Evolutionary conservation across 2,329 filamentous ascomycete genomes (phyloP), one percentile per base, ranked within the genome.

Genomic region (Penicillium brasilianum): DNA sequence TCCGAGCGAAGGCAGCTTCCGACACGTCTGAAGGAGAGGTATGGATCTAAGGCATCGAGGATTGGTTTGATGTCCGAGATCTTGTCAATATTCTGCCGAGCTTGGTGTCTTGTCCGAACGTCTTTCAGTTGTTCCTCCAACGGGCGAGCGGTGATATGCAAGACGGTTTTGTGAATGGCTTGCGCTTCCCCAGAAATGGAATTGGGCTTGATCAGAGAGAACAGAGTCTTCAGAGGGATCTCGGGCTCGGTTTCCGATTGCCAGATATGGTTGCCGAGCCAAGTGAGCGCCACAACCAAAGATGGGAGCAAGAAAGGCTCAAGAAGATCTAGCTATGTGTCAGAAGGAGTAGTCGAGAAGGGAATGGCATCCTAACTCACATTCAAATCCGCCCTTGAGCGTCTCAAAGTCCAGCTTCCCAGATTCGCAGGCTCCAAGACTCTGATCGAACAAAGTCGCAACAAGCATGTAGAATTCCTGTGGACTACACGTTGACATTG

Each of bases 381-480:
- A 87, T 75, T 89, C 87, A 57, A 89, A 79, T 0, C 87, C 87
- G 8, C 83, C 83, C 67, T 87, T 87, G 39, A 89, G 77, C 0
- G 83, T 84, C 11, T 87, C 84, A 56, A 87, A 79, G 14, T 82
- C 80, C 20, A 89, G 70, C 34, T 84, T 82, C 16, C 82, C 83
- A 1, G 78, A 77, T 53, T 85, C 83, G 66, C 85, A 85, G 6
- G 86, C 87, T 34, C 82, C 77, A 0, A 88, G 76, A 48, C 84
- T 88, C 69, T 89, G 87, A 59, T 82, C 82, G 62, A 88, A 87
- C 1, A 89, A 75, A 0, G 85, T 88, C 7, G 86, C 82, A 0
- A 88, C 85, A 18, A 89, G 81, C 25, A 85, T 72, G 67, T 88
- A 88, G 63, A 89, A 89, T 43, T 88, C 84, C 56, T 88, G 86